Base-by-base conservation (phyloP, 2,329 filamentous ascomycete genomes). In the Aspergillus oerlinghausenensis region DNA sequence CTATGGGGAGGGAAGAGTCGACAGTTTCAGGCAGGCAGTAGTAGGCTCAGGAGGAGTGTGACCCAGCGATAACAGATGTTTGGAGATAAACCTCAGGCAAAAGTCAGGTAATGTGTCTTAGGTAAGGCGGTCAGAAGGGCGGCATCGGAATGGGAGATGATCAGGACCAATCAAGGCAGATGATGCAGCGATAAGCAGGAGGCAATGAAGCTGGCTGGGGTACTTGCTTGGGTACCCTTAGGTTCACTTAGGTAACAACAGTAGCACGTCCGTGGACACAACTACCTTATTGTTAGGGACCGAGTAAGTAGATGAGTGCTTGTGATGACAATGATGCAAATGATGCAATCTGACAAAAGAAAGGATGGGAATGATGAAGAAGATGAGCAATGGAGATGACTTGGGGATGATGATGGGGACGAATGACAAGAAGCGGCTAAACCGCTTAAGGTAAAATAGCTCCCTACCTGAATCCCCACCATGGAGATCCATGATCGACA, bases 71-170 rank as follows among this genome's bases (percentile, higher is more conserved):
- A 71, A 71, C 65, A 63, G 65, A 67, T 59, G 59, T 59, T 51
- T 51, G 57, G 55, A 50, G 59, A 58, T 65, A 14, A 47, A 23
- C 23, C 43, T 47, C 9, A 47, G 43, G 43, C 43, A 47, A 47
- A 47, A 26, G 6, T 14, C 21, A 47, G 21, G 21, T 47, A 23
- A 45, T 45, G n/a, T 45, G 58, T 55, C 50, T 23, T 45, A 32
- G 47, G 55, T 25, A 65, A 68, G 67, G 69, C 68, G 69, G 70
- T 70, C 66, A 71, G 67, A 52, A 66, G 65, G 63, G 68, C 66
- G 67, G 66, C 60, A 60, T 62, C 64, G 55, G 59, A 60, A 56
- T 14, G 50, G 49, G 32, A 42, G 55, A 58, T 56, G 50, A 55
- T 56, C 45, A 56, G 55, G 50, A 11, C 26, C 35, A 49, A 56